A percentile compares a stretch with the other conserved stretches of the same genome.
These are phyloP conservation scores for Colletotrichum sp. DNA, from an alignment of 2,329 filamentous ascomycete genomes.

Conservation along the genomic window DNA sequence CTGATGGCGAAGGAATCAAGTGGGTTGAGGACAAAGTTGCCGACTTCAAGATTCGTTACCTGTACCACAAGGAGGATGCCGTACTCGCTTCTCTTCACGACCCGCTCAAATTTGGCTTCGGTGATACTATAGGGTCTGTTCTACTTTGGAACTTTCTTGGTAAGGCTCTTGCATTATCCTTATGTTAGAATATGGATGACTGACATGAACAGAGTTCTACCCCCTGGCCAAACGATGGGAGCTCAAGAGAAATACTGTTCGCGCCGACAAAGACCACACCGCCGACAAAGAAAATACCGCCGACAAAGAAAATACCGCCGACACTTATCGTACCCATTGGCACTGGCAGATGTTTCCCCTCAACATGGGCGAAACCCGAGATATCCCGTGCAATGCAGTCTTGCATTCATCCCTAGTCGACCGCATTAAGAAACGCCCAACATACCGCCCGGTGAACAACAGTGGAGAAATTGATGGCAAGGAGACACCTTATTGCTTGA, in stretches of 20 bases:
- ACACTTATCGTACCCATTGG: conserved; percentile 27
- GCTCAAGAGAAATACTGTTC: conserved; percentile 18
- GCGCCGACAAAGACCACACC: not conserved
- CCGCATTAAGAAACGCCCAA: not conserved
- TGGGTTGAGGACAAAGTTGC: conserved; percentile 34
- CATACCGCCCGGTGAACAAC: not conserved
- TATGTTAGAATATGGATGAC: not conserved
- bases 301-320: not conserved
- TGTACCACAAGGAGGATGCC: conserved; percentile 28
- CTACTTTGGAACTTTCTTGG: conserved; percentile 48
- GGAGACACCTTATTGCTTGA: not conserved
- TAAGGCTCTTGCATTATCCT: conserved; percentile 17
- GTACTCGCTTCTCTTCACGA: conserved; percentile 41
- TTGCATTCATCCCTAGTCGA: conserved; percentile 39
- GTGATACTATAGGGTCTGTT: conserved; percentile 39
- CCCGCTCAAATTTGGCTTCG: conserved; percentile 39
- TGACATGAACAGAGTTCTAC: not conserved
- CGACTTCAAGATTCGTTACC: conserved; percentile 28
- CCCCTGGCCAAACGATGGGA: conserved; percentile 46
- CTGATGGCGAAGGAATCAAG: not conserved
- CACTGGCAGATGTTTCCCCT: conserved; percentile 40
- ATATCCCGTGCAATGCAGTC: conserved; percentile 42
- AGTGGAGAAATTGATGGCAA: not conserved
- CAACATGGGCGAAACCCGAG: conserved; percentile 39
- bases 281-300: too few relatives aligned